These are phyloP conservation scores for Chlorophyllum brunneum DNA, from an alignment of 768 basidiomycete genomes.

Conservation along the genomic window DNA sequence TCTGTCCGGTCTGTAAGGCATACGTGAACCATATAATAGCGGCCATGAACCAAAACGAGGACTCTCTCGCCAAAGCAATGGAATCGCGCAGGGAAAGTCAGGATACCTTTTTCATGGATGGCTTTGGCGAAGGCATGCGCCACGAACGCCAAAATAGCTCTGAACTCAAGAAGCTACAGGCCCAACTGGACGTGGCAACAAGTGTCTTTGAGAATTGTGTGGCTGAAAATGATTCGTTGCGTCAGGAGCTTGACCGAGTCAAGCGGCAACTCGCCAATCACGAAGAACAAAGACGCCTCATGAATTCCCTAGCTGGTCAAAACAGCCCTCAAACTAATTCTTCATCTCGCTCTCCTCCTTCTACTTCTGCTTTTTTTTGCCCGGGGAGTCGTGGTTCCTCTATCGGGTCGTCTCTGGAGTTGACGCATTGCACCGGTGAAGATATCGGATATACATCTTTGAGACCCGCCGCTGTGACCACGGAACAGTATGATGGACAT, in stretches of 20 bases:
- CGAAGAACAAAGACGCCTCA: background rate
- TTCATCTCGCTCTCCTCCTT: background rate
- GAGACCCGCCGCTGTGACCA: too few species aligned
- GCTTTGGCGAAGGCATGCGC: conserved; percentile 5
- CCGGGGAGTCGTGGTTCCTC: conserved; percentile 4
- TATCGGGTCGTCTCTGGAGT: conserved; percentile 4
- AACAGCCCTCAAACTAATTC: background rate
- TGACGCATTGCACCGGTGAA: background rate
- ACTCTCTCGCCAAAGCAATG: background rate
- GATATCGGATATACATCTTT: background rate
- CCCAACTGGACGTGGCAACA: background rate
- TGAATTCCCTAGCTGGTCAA: background rate
- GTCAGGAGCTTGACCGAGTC: background rate
- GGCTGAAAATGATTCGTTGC: conserved; percentile 2
- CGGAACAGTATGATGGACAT: too few species aligned
- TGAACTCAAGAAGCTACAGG: background rate
- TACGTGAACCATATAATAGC: conserved; percentile 4
- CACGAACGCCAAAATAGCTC: background rate
- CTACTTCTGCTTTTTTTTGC: background rate
- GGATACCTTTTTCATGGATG: conserved; percentile 8
- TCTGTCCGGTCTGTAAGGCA: background rate
- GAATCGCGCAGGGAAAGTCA: background rate
- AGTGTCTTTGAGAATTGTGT: background rate
- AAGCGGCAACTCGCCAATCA: background rate
- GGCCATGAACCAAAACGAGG: background rate